These are phyloP conservation scores for Triangularia setosa DNA, from an alignment of 2,329 filamentous ascomycete species.

Conservation along the genomic window DNA sequence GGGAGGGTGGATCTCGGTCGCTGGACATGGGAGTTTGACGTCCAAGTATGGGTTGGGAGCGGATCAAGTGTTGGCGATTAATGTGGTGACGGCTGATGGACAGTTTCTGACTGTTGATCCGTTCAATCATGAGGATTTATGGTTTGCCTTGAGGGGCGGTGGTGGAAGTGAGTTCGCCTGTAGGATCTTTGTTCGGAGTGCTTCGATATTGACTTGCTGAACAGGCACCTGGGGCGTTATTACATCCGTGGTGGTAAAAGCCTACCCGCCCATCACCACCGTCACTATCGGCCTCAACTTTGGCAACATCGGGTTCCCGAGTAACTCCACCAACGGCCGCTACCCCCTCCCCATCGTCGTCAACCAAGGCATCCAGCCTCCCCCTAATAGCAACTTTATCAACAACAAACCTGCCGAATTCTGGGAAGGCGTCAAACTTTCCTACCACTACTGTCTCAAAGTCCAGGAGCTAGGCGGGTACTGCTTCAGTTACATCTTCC, in stretches of 20 bases:
- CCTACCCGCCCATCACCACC: constrained; percentile 24
- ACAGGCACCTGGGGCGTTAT: constrained; percentile 27
- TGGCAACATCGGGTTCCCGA: constrained; percentile 10
- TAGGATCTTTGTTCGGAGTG: background rate
- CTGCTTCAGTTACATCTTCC: constrained; percentile 28
- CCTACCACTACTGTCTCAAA: constrained; percentile 24
- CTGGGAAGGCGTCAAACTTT: constrained; percentile 25
- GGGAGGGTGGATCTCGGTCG: constrained; percentile 50
- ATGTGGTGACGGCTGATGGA: constrained; percentile 47
- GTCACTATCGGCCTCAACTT: constrained; percentile 19
- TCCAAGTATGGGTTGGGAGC: constrained; percentile 48
- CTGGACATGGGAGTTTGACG: constrained; percentile 46
- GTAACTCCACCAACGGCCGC: constrained; percentile 5
- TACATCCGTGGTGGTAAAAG: constrained; percentile 27
- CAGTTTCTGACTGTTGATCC: constrained; percentile 40
- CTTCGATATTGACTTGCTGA: background rate
- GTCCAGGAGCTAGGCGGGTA: constrained; percentile 25
- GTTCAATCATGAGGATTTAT: constrained; percentile 37
- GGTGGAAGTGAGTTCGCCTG: constrained; percentile 26
- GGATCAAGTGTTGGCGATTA: constrained; percentile 48
- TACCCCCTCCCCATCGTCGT: constrained; percentile 10
- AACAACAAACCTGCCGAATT: constrained; percentile 18
- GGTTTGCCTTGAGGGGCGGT: constrained; percentile 40
- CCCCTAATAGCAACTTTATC: constrained; percentile 2
- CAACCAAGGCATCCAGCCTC: background rate